phyloP scores from a whole-genome alignment of 345 rosid genomes.

The Arabis alpina region DNA sequence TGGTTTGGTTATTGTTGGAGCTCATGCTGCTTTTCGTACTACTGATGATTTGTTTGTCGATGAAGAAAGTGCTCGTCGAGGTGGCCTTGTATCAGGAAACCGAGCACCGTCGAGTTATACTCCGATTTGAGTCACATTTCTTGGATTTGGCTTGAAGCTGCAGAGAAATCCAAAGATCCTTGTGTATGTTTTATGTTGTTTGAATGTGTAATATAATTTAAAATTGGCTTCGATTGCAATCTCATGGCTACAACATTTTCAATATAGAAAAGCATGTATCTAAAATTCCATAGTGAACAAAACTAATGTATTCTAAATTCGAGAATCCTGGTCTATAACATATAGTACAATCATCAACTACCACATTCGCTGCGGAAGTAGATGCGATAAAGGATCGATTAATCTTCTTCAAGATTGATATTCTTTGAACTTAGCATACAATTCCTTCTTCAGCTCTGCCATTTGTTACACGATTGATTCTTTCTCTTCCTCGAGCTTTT shows the following conservation, averaged over 20 bases:
- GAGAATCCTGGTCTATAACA: slow-evolving; percentile 1
- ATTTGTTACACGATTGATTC: slow-evolving; percentile 59
- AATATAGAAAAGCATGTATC: background rate
- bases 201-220: background rate
- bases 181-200: background rate
- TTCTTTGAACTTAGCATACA: slow-evolving; percentile 87
- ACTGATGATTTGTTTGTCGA: slow-evolving; percentile 78
- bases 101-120: slow-evolving; percentile 57
- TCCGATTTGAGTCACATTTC: slow-evolving; percentile 49
- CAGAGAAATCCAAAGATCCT: background rate
- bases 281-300: background rate
- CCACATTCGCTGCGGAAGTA: background rate
- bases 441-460: slow-evolving; percentile 79
- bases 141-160: slow-evolving; percentile 3
- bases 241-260: too few species aligned
- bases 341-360: background rate
- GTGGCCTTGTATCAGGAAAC: slow-evolving; percentile 67
- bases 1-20: slow-evolving; percentile 60
- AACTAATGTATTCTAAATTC: background rate
- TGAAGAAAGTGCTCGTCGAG: slow-evolving; percentile 61
- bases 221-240: slow-evolving; percentile 1
- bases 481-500: slow-evolving; percentile 78
- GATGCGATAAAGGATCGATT: slow-evolving; percentile 7
- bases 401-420: slow-evolving; percentile 94
- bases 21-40: slow-evolving; percentile 66